phyloP scores from a whole-genome alignment of 2,329 filamentous ascomycete genomes.

The Sporothrix mexicana region DNA sequence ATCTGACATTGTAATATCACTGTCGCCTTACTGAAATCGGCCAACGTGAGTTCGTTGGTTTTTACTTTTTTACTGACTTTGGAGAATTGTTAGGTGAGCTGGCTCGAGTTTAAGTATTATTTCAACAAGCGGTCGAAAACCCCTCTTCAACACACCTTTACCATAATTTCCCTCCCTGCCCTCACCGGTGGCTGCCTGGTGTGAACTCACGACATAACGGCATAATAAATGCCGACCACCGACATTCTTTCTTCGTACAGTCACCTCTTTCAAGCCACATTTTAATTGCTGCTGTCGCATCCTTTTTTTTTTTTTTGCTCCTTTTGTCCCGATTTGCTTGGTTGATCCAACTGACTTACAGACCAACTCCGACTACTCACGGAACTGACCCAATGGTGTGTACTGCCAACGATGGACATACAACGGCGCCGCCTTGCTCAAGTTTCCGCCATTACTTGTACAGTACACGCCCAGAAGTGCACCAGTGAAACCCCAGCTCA shows the following conservation, averaged over 20 bases:
- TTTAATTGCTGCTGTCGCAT: too few species aligned
- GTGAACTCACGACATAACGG: not conserved
- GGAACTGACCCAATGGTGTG: constrained; percentile 46
- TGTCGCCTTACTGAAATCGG: not conserved
- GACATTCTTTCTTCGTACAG: not conserved
- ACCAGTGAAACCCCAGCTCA: constrained; percentile 54
- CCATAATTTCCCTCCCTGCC: not conserved
- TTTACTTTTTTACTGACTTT: constrained; percentile 10
- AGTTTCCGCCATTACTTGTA: constrained; percentile 57
- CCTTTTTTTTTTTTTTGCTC: not conserved
- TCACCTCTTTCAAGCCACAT: too few species aligned
- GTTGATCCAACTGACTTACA: not conserved
- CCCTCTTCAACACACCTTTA: constrained; percentile 4
- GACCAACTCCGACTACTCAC: constrained; percentile 38
- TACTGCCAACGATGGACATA: constrained; percentile 58
- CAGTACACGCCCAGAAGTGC: constrained; percentile 58
- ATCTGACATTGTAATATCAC: not conserved
- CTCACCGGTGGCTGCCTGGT: not conserved
- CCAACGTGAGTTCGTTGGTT: not conserved
- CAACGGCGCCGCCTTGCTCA: constrained; percentile 47
- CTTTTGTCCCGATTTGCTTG: not conserved
- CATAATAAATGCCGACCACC: not conserved
- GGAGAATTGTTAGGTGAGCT: not conserved
- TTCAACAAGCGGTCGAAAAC: not conserved
- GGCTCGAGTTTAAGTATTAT: not conserved